phyloP scores from a whole-genome alignment of 371 early-diverging fungal species.

The Mucor plumbeus region DNA sequence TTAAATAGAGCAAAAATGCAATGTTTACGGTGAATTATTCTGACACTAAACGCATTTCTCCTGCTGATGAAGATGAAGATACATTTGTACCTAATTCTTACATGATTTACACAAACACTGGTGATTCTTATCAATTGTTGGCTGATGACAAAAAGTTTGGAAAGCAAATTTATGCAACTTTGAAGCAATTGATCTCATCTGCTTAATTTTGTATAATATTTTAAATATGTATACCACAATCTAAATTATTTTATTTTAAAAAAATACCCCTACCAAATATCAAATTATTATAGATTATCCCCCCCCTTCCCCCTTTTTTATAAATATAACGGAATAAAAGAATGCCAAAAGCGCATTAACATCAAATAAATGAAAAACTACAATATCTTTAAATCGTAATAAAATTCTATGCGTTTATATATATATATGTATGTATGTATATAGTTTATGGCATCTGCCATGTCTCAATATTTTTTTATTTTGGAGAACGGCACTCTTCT shows the following conservation, averaged over 20 bases:
- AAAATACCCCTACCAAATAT: neutral
- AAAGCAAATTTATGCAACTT: conserved; percentile 34
- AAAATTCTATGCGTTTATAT: no score
- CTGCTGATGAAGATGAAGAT: conserved; percentile 45
- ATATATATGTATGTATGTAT: no score
- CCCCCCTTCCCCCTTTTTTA: no score
- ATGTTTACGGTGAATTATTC: conserved; percentile 52
- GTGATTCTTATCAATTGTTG: conserved; percentile 42
- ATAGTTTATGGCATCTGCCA: no score
- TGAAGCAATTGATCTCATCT: conserved; percentile 5
- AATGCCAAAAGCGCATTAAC: no score
- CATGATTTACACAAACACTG: conserved; percentile 36
- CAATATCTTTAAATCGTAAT: no score
- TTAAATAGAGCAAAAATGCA: conserved; percentile 34
- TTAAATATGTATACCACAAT: neutral
- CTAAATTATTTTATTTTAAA: no score
- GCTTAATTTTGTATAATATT: neutral
- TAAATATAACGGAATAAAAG: no score
- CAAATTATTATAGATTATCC: no score
- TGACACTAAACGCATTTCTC: conserved; percentile 32
- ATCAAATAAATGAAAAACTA: no score
- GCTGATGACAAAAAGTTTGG: conserved; percentile 45
- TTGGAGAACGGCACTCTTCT: no score
- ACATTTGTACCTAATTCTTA: conserved; percentile 50
- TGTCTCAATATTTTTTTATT: no score